A percentile compares a stretch with the other conserved stretches of the same genome.
Evolutionary conservation across 352 stramenopile species (phyloP).

Genomic region (Phytophthora sp.): DNA sequence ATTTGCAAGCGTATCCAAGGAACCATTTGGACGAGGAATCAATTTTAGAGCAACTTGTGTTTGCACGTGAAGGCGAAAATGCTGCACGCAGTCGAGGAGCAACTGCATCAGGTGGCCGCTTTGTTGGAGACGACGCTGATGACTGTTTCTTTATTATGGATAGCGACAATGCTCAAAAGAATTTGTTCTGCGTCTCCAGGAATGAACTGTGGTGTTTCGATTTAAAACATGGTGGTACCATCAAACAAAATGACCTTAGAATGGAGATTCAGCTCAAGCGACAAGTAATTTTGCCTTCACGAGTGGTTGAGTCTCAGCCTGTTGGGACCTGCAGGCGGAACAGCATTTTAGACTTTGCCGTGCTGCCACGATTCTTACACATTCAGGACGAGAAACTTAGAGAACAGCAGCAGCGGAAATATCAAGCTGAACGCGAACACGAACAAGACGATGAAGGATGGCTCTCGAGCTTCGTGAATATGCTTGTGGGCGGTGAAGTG

Average conservation of each 20-base stretch:
- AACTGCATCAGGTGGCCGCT: slow-evolving; percentile 1
- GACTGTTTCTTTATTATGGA: slow-evolving; percentile 67
- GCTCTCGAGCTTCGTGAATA: slow-evolving; percentile 65
- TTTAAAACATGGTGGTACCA: slow-evolving; percentile 42
- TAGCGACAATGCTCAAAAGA: slow-evolving; percentile 48
- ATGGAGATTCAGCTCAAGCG: slow-evolving; percentile 50
- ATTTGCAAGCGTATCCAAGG: slow-evolving; percentile 73
- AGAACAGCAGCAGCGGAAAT: slow-evolving; percentile 38
- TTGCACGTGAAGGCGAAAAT: slow-evolving; percentile 34
- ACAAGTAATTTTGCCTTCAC: slow-evolving; percentile 52
- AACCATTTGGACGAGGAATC: slow-evolving; percentile 81
- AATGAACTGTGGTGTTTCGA: slow-evolving; percentile 67
- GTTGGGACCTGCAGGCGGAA: slow-evolving; percentile 15
- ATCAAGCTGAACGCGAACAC: slow-evolving; percentile 41
- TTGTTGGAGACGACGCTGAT: slow-evolving; percentile 17
- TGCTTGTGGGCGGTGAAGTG: slow-evolving; percentile 67
- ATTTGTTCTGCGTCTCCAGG: slow-evolving; percentile 66
- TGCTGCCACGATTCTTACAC: slow-evolving; percentile 65
- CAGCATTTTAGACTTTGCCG: slow-evolving; percentile 49
- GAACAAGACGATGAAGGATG: slow-evolving; percentile 63
- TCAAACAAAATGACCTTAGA: slow-evolving; percentile 49
- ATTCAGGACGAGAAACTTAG: slow-evolving; percentile 48
- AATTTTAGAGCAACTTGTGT: slow-evolving; percentile 54
- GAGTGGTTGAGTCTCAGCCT: slow-evolving; percentile 27
- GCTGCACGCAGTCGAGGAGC: slow-evolving; percentile 15